phyloP scores from a whole-genome alignment of 2,329 filamentous ascomycete species.

The Rhynchosporium secalis region DNA sequence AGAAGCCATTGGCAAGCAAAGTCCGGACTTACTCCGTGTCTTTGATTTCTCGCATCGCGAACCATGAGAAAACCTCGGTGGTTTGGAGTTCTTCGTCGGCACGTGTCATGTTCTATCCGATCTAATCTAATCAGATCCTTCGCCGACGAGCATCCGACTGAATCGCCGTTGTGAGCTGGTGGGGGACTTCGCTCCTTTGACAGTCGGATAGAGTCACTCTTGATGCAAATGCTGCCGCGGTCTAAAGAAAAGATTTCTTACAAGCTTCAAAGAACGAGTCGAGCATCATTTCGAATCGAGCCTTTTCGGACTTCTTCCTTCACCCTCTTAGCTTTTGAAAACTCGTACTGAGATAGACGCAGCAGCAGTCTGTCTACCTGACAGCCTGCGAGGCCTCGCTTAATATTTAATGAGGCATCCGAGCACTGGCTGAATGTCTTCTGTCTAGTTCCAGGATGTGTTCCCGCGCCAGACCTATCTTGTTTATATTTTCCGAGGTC shows the following conservation, averaged over 20 bases:
- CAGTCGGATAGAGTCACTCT: neutral
- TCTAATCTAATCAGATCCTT: slow-evolving; percentile 13
- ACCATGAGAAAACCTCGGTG: no score
- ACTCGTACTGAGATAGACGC: neutral
- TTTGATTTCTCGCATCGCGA: no score
- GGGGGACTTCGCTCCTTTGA: neutral
- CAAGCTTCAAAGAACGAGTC: no score
- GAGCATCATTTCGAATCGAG: no score
- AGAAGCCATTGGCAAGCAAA: no score
- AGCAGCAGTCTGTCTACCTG: neutral
- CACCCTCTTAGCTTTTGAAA: neutral
- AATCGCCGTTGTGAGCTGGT: neutral
- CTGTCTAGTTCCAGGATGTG: neutral
- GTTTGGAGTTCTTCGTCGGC: neutral
- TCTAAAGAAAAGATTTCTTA: no score
- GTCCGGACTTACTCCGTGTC: no score
- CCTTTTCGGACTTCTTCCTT: no score
- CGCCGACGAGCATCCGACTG: neutral
- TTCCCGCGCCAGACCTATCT: neutral
- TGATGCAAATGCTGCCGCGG: neutral
- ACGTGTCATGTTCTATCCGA: neutral
- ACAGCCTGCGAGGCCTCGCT: neutral
- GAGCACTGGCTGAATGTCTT: slow-evolving; percentile 1
- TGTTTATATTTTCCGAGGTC: neutral
- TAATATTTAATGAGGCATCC: neutral